Conservation (phyloP, 176 grass and related monocot genomes). For the Poa annua region DNA sequence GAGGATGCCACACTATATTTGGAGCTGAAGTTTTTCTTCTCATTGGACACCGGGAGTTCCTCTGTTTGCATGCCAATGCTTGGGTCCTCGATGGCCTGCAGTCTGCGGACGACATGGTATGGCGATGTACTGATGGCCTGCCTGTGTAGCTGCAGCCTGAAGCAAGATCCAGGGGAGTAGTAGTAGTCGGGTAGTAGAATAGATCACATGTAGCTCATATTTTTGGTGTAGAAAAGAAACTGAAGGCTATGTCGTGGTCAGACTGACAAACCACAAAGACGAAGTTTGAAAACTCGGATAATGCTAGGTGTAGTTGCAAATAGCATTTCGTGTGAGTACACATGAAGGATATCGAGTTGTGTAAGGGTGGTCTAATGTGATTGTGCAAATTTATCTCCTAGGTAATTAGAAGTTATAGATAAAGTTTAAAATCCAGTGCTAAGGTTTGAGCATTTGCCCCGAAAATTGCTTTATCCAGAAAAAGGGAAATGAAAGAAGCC, state of each 20-base stretch:
- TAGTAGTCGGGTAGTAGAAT: neutral
- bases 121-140: neutral
- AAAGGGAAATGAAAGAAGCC: neutral
- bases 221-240: neutral
- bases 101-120: neutral
- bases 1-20: slow-evolving; percentile 22
- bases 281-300: neutral
- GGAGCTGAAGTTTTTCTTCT: neutral
- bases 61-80: neutral
- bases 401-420: neutral
- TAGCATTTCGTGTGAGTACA: neutral
- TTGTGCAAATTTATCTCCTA: neutral
- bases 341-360: neutral
- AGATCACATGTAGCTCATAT: neutral
- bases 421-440: neutral
- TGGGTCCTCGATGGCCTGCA: neutral
- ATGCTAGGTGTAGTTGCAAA: neutral
- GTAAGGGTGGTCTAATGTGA: neutral
- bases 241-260: neutral
- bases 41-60: neutral
- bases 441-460: neutral
- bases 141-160: neutral
- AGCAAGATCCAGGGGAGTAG: neutral
- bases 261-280: neutral
- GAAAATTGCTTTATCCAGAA: slow-evolving; percentile 1